A percentile compares a stretch with the other conserved stretches of the same genome.
Evolutionary conservation across 2,329 filamentous ascomycete genomes (phyloP).

Genomic region (Paraphaeosphaeria sporulosa): DNA sequence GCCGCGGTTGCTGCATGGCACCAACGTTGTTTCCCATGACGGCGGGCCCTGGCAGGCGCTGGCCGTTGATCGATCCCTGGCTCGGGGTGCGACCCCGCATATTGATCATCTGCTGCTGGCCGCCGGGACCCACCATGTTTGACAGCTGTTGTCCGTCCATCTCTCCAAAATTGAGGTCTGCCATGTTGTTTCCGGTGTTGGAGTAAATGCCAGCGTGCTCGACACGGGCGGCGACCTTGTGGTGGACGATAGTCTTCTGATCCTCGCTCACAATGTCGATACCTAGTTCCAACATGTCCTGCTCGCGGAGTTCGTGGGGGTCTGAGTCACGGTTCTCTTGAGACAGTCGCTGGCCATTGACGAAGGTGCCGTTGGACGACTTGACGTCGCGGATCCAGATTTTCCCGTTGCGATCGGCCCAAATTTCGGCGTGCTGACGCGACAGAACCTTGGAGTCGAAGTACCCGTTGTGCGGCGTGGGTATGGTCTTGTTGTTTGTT

Average conservation of each 20-base stretch:
- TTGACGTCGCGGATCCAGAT: constrained; percentile 98
- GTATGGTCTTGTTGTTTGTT: constrained; percentile 95
- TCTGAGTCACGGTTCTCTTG: constrained; percentile 96
- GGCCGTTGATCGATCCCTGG: constrained; percentile 67
- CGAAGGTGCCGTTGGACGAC: constrained; percentile 98
- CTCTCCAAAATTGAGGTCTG: constrained; percentile 92
- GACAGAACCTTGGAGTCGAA: constrained; percentile 99
- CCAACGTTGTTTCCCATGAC: constrained; percentile 65
- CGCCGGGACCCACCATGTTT: constrained; percentile 69
- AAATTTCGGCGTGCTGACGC: constrained; percentile 94
- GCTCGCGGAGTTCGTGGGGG: constrained; percentile 88
- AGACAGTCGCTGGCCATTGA: constrained; percentile 89
- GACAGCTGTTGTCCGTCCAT: constrained; percentile 79
- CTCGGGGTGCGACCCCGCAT: constrained; percentile 70
- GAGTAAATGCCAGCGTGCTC: constrained; percentile 90
- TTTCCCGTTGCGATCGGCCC: constrained; percentile 84
- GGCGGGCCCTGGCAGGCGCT: constrained; percentile 65
- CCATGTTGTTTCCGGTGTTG: constrained; percentile 71
- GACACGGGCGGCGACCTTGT: constrained; percentile 96
- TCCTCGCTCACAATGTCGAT: constrained; percentile 99
- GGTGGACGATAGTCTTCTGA: constrained; percentile 97
- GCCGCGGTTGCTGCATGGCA: constrained; percentile 73
- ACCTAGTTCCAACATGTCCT: constrained; percentile 91
- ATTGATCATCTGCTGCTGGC: constrained; percentile 69
- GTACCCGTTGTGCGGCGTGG: constrained; percentile 89